A percentile compares a stretch with the other conserved stretches of the same genome.
Conservation (phyloP, 495 filamentous ascomycete genomes). For the Aspergillus funiculosus region DNA sequence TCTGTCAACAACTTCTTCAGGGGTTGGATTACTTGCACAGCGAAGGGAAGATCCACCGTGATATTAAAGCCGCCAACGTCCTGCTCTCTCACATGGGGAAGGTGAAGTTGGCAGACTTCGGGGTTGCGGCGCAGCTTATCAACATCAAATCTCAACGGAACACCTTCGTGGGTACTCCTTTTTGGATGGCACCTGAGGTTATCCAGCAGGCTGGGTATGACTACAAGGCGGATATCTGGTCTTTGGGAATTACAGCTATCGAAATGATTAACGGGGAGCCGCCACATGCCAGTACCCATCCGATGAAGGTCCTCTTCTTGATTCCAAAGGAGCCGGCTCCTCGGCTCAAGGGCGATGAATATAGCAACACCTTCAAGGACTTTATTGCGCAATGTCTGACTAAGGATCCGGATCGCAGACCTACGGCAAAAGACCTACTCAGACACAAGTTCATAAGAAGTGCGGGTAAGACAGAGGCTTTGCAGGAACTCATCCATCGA, state of each 20-base stretch:
- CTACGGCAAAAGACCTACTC: conserved; percentile 82
- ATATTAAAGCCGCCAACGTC: conserved; percentile 95
- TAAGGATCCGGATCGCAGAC: conserved; percentile 79
- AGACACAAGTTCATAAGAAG: conserved; percentile 82
- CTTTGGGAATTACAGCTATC: conserved; percentile 90
- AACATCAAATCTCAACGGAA: conserved; percentile 98
- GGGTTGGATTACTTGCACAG: conserved; percentile 90
- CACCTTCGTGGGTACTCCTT: conserved; percentile 97
- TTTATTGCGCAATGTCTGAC: conserved; percentile 86
- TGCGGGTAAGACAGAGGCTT: conserved; percentile 74
- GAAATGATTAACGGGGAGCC: conserved; percentile 92
- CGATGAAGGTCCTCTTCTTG: conserved; percentile 97
- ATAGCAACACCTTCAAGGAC: conserved; percentile 87
- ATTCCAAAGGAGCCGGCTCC: conserved; percentile 91
- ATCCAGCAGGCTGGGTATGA: conserved; percentile 97
- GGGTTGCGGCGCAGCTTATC: conserved; percentile 91
- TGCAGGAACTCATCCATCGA: conserved; percentile 83
- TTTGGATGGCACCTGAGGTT: conserved; percentile 99
- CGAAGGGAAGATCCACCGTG: conserved; percentile 94
- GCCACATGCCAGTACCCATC: conserved; percentile 83
- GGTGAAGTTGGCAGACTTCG: conserved; percentile 97
- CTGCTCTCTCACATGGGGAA: conserved; percentile 80
- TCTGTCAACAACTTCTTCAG: conserved; percentile 83
- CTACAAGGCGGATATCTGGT: conserved; percentile 98
- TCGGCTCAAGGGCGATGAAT: conserved; percentile 73